Evolutionary conservation across 1,284 basidiomycete genomes (phyloP).

Genomic region (Sporisorium sorghi): DNA sequence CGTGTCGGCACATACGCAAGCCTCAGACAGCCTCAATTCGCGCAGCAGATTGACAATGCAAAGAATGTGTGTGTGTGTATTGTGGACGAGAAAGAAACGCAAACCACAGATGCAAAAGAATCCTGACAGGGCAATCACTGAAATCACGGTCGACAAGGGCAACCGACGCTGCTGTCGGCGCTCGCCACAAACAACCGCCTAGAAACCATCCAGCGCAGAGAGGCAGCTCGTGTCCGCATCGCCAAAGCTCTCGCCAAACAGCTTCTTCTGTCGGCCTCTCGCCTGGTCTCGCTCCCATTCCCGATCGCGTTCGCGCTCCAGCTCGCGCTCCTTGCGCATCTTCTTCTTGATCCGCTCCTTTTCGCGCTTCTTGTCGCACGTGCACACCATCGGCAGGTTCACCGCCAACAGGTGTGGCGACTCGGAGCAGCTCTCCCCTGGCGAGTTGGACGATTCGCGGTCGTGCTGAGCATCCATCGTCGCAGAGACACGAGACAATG

Average conservation of each 20-base stretch:
- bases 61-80: slow-evolving; percentile 8
- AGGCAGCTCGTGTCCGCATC: slow-evolving; percentile 42
- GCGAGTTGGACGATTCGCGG: slow-evolving; percentile 44
- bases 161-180: slow-evolving; percentile 20
- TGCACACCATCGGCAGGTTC: slow-evolving; percentile 29
- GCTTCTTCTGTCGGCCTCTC: slow-evolving; percentile 40
- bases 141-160: background rate
- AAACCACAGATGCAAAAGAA: background rate
- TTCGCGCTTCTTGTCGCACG: slow-evolving; percentile 53
- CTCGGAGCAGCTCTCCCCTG: slow-evolving; percentile 44
- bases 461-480: slow-evolving; percentile 21
- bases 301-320: slow-evolving; percentile 51
- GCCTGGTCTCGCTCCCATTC: slow-evolving; percentile 53
- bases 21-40: too few species aligned
- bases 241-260: slow-evolving; percentile 51
- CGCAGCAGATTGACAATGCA: too few species aligned
- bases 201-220: slow-evolving; percentile 49
- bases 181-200: background rate
- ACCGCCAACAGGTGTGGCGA: slow-evolving; percentile 24
- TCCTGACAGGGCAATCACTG: background rate
- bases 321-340: slow-evolving; percentile 48
- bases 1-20: background rate
- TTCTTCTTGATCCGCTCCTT: slow-evolving; percentile 50
- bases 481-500: slow-evolving; percentile 15
- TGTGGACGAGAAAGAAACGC: slow-evolving; percentile 2